phyloP scores from a whole-genome alignment of 108 stramenopile genomes.

The Skeletonema grethae region DNA sequence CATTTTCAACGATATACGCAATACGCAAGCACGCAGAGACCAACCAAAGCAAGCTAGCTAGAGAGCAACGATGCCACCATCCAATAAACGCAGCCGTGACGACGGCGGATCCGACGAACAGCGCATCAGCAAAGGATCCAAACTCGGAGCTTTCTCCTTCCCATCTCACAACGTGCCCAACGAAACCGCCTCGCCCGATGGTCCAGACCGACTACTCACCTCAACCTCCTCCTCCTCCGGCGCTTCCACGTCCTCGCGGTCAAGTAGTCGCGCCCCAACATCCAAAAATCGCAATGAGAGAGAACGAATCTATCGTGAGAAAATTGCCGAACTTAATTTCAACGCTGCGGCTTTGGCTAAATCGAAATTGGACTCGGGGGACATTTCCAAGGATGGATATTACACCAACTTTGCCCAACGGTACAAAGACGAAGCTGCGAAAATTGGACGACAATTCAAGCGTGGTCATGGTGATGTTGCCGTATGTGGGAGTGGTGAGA shows the following conservation, averaged over 20 bases:
- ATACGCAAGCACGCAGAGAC: no score
- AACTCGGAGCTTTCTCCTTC: neutral
- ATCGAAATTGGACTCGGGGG: neutral
- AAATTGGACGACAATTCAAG: slow-evolving; percentile 7
- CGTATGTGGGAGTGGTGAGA: slow-evolving; percentile 59
- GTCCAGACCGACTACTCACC: neutral
- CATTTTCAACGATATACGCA: no score
- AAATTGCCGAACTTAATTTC: slow-evolving; percentile 25
- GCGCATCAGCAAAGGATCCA: neutral
- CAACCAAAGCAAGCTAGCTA: neutral
- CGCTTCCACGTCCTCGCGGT: neutral
- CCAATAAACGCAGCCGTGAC: slow-evolving; percentile 12
- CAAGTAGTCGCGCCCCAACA: neutral
- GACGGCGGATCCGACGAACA: slow-evolving; percentile 1
- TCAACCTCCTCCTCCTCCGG: neutral
- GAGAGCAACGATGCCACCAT: slow-evolving; percentile 5
- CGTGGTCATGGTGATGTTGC: slow-evolving; percentile 38
- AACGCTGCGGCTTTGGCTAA: neutral
- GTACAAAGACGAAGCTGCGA: slow-evolving; percentile 12
- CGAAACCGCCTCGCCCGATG: slow-evolving; percentile 9
- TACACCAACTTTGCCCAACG: slow-evolving; percentile 7
- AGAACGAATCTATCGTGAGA: neutral
- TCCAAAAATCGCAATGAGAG: neutral
- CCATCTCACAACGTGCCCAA: neutral
- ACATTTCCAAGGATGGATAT: neutral